A percentile compares a stretch with the other conserved stretches of the same genome.
Evolutionary conservation across 139 green algal species (phyloP).

Genomic region (Chlorella sp.): DNA sequence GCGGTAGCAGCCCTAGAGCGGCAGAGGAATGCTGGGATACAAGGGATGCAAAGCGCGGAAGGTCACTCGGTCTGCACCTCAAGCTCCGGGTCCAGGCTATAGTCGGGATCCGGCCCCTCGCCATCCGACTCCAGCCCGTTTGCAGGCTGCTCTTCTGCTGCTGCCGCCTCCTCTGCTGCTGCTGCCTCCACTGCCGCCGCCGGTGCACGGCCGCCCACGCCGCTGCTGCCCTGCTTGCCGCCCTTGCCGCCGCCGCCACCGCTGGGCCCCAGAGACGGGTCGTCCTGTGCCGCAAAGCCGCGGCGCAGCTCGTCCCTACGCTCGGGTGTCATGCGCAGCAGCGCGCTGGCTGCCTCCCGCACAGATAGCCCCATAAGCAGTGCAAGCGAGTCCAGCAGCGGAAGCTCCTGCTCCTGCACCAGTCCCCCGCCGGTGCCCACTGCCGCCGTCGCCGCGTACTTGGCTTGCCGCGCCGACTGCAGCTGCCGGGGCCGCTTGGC

Average conservation of each 20-base stretch:
- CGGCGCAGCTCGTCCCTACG: background rate
- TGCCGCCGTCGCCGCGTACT: background rate
- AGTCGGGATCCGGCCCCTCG: too few species aligned
- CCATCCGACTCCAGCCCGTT: too few species aligned
- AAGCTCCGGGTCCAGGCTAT: too few species aligned
- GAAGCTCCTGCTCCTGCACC: background rate
- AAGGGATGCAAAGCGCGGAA: too few species aligned
- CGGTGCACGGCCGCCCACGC: background rate
- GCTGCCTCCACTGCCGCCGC: background rate
- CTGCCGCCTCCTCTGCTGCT: background rate
- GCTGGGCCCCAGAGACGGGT: background rate
- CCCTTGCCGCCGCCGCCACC: background rate
- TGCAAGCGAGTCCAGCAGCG: slow-evolving; percentile 28
- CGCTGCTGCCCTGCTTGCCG: background rate
- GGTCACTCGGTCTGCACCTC: too few species aligned
- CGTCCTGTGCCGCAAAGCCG: background rate
- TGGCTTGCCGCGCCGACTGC: background rate
- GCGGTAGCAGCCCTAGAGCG: too few species aligned
- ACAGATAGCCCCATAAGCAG: background rate
- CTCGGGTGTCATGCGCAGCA: slow-evolving; percentile 8
- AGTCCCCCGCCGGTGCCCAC: background rate
- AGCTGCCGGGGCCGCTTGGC: background rate
- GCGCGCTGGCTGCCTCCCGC: background rate
- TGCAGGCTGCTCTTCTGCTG: too few species aligned
- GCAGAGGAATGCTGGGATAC: too few species aligned